Percentiles rank a stretch among this genome's conserved stretches.
These are phyloP conservation scores for Tetradesmus obliquus DNA, from an alignment of 139 green algal genomes.

Conservation along the genomic window DNA sequence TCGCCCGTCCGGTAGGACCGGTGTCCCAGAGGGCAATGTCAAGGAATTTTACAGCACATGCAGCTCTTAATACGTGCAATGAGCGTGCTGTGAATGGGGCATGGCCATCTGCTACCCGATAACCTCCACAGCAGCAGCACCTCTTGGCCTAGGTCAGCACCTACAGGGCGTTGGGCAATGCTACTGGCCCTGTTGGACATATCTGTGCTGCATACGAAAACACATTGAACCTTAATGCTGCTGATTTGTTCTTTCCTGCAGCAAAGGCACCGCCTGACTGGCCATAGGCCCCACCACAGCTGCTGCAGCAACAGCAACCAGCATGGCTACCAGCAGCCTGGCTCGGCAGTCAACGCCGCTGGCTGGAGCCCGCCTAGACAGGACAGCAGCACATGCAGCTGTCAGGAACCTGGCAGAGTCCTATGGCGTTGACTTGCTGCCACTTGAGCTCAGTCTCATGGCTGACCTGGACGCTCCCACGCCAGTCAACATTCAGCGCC, in stretches of 20 bases:
- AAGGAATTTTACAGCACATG: not conserved
- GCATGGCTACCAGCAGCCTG: not conserved
- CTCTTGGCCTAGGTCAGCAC: not conserved
- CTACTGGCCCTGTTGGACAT: not conserved
- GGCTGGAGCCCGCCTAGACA: not conserved
- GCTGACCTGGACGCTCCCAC: not conserved
- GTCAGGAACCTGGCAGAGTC: slow-evolving; percentile 41
- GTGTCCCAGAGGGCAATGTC: not conserved
- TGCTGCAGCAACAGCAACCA: not conserved
- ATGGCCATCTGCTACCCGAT: not conserved
- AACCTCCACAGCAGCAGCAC: not conserved
- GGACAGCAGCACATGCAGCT: slow-evolving; percentile 37
- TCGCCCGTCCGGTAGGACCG: not conserved
- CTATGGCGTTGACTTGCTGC: slow-evolving; percentile 33
- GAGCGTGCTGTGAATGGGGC: too few species aligned
- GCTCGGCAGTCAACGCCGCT: not conserved
- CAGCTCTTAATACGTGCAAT: not conserved
- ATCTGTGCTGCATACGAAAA: not conserved
- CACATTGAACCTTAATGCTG: not conserved
- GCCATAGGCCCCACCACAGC: not conserved
- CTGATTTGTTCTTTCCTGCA: not conserved
- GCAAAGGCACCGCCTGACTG: not conserved
- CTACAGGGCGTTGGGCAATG: not conserved
- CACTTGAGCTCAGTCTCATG: slow-evolving; percentile 22
- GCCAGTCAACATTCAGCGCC: not conserved